Evolutionary conservation across 2,329 filamentous ascomycete genomes (phyloP).

Genomic region (Penicillium oxalicum): DNA sequence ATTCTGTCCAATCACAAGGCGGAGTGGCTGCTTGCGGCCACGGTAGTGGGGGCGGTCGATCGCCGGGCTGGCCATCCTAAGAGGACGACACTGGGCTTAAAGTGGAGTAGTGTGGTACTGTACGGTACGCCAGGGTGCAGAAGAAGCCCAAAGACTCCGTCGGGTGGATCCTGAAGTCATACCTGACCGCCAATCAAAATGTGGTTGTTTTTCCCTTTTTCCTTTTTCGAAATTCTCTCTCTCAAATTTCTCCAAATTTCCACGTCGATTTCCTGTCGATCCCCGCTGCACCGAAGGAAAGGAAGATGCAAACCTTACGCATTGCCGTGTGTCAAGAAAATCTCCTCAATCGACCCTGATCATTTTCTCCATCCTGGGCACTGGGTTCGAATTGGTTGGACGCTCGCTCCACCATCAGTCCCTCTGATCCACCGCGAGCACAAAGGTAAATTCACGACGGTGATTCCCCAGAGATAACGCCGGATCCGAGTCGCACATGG

Average conservation of each 20-base stretch:
- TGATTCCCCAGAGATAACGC: slow-evolving; percentile 11
- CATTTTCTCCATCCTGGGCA: slow-evolving; percentile 2
- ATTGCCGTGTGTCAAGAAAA: slow-evolving; percentile 10
- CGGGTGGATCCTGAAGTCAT: too few relatives aligned
- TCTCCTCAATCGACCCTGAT: slow-evolving; percentile 7
- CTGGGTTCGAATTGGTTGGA: too few relatives aligned
- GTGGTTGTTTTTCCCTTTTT: too few relatives aligned
- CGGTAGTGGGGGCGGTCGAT: too few relatives aligned
- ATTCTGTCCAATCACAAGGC: too few relatives aligned
- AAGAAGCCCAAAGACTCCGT: too few relatives aligned
- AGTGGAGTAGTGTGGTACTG: too few relatives aligned
- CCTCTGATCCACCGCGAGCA: background rate
- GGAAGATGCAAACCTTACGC: slow-evolving; percentile 14
- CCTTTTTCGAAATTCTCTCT: background rate
- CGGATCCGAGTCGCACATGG: slow-evolving; percentile 8
- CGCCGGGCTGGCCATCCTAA: too few relatives aligned
- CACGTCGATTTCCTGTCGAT: background rate
- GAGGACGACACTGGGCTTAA: too few relatives aligned
- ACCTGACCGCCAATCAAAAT: too few relatives aligned
- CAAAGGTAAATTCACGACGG: background rate
- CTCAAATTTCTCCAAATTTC: background rate
- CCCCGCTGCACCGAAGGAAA: background rate
- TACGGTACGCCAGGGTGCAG: too few relatives aligned
- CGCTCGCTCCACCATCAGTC: background rate
- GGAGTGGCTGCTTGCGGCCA: too few relatives aligned